phyloP scores from a whole-genome alignment of 305 asterid species.

The Solanum hybrid region DNA sequence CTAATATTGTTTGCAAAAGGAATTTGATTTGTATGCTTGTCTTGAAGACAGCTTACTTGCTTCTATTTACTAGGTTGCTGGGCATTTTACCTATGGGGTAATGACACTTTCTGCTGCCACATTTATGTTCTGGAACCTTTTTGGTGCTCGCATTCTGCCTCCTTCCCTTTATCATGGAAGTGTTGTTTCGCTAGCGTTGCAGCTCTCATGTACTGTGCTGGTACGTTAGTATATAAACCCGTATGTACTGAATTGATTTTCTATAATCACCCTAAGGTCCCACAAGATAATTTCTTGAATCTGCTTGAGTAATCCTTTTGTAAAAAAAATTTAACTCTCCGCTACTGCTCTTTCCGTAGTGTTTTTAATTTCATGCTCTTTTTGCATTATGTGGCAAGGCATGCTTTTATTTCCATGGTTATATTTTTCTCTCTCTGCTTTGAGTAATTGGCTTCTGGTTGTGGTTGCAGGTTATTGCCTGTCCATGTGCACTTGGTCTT shows the following conservation, averaged over 20 bases:
- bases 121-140: constrained; percentile 84
- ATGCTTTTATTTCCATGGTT: background rate
- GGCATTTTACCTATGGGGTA: constrained; percentile 92
- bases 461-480: constrained; percentile 80
- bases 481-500: constrained; percentile 99
- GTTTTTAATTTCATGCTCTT: background rate
- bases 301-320: background rate
- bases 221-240: constrained; percentile 29
- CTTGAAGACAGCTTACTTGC: constrained; percentile 1
- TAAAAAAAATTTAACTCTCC: background rate
- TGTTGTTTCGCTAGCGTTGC: constrained; percentile 84
- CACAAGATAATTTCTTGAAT: background rate
- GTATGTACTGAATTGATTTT: background rate
- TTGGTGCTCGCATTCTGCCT: constrained; percentile 74
- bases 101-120: constrained; percentile 97
- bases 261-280: background rate
- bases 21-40: background rate
- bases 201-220: constrained; percentile 98
- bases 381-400: background rate
- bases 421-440: constrained; percentile 9
- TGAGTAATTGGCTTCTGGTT: constrained; percentile 15
- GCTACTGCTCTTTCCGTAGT: background rate
- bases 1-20: background rate
- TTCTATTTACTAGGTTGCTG: constrained; percentile 63
- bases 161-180: constrained; percentile 84